Conservation (phyloP, 768 basidiomycete genomes). For the Ephemerocybe angulata region DNA sequence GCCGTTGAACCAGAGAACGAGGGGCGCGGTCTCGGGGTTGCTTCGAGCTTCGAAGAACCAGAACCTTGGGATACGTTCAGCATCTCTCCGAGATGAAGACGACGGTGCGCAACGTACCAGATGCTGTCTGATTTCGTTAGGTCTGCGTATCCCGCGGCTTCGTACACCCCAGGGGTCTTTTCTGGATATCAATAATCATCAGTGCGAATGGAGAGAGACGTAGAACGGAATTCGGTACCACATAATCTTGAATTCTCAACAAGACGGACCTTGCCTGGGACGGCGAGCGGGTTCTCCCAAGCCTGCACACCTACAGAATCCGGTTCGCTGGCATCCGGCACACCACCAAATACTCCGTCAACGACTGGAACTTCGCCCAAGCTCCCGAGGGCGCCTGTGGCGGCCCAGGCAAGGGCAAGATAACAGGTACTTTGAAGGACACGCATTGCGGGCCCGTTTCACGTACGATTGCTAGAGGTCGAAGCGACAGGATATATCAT, state of each 20-base stretch:
- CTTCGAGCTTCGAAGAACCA: conserved; percentile 69
- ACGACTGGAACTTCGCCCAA: conserved; percentile 45
- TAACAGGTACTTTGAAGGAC: too few species aligned
- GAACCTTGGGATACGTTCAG: conserved; percentile 39
- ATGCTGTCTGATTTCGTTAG: conserved; percentile 53
- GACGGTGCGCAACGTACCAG: conserved; percentile 33
- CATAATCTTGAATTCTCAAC: conserved; percentile 62
- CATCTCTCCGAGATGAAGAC: background rate
- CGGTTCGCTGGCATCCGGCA: conserved; percentile 21
- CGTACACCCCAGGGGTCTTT: conserved; percentile 57
- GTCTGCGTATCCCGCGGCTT: conserved; percentile 65
- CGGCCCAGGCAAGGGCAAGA: too few species aligned
- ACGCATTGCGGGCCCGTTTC: too few species aligned
- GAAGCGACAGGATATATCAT: too few species aligned
- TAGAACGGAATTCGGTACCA: conserved; percentile 31
- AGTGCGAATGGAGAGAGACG: background rate
- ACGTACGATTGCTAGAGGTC: too few species aligned
- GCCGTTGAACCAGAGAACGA: conserved; percentile 67
- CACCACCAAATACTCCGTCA: conserved; percentile 50
- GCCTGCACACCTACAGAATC: background rate
- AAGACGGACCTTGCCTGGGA: background rate
- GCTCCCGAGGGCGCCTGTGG: too few species aligned
- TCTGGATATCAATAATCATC: conserved; percentile 29
- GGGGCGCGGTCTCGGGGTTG: conserved; percentile 56
- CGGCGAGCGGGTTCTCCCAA: background rate